Conservation (phyloP, 2,329 filamentous ascomycete genomes). For the Fusarium decemcellulare region DNA sequence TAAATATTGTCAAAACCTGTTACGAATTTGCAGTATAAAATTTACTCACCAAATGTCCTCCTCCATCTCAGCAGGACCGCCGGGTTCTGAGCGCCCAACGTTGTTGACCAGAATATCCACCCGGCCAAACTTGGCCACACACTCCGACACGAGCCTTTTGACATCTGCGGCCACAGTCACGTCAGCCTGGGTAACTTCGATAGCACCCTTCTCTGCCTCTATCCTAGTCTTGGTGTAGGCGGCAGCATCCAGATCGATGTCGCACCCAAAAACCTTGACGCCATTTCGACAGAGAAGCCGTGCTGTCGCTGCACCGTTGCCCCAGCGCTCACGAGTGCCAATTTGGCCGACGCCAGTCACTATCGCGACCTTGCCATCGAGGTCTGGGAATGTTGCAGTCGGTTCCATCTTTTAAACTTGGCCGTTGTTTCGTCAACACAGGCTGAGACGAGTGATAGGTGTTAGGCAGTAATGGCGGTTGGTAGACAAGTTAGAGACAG, state of each 20-base stretch:
- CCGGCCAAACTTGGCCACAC: not conserved
- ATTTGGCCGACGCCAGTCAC: not conserved
- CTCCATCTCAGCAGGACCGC: not conserved
- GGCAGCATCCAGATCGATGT: not conserved
- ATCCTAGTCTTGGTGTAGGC: not conserved
- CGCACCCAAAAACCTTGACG: not conserved
- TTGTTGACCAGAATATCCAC: not conserved
- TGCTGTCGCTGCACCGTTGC: not conserved
- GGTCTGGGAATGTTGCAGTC: not conserved
- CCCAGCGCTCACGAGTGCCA: not conserved
- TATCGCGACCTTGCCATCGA: not conserved
- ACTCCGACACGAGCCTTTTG: not conserved
- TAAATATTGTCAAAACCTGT: not conserved
- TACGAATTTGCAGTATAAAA: fast-evolving
- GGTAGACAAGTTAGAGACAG: too few species aligned
- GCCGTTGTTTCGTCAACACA: too few species aligned
- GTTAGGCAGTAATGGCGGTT: too few species aligned
- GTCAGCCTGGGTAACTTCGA: not conserved
- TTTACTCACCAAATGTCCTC: not conserved
- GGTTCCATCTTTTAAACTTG: not conserved
- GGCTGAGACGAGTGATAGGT: too few species aligned
- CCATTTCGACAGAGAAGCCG: not conserved
- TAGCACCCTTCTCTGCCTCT: not conserved
- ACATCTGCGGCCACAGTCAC: not conserved
- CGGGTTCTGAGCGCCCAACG: not conserved